Percentiles rank a stretch among this genome's conserved stretches.
phyloP scores from a whole-genome alignment of 78 protist species.

The Dictyostelium capitatum region DNA sequence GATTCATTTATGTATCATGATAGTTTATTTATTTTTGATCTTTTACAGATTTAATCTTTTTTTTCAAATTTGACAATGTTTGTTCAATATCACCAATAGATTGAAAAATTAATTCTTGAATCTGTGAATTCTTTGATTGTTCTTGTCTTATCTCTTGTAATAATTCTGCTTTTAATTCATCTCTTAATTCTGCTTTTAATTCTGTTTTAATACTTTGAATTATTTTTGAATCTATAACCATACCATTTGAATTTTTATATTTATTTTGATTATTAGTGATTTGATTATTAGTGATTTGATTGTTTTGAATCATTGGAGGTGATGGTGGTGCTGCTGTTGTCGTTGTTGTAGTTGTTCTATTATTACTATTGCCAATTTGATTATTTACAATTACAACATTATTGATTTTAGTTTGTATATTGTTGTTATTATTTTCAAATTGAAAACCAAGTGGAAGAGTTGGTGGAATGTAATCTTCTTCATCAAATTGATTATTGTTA shows the following conservation, averaged over 20 bases:
- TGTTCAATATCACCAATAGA: slow-evolving; percentile 4
- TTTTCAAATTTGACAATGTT: slow-evolving; percentile 2
- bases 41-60: not conserved
- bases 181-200: not conserved
- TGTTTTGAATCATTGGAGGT: no score
- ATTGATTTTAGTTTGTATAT: not conserved
- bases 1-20: not conserved
- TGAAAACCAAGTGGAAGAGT: slow-evolving; percentile 8
- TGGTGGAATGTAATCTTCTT: slow-evolving; percentile 20
- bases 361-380: not conserved
- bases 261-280: not conserved
- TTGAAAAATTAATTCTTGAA: slow-evolving; percentile 1
- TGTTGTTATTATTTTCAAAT: not conserved
- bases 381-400: slow-evolving; percentile 18
- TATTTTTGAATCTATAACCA: not conserved
- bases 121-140: not conserved
- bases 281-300: no score
- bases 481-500: not conserved
- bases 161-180: not conserved
- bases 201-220: not conserved
- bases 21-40: not conserved
- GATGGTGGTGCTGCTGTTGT: no score
- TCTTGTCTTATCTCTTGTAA: not conserved
- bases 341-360: no score
- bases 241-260: not conserved